Percentiles rank a stretch among this genome's conserved stretches.
Evolutionary conservation across 192 early-diverging fungal species (phyloP).

Genomic region (Coemansia reversa): DNA sequence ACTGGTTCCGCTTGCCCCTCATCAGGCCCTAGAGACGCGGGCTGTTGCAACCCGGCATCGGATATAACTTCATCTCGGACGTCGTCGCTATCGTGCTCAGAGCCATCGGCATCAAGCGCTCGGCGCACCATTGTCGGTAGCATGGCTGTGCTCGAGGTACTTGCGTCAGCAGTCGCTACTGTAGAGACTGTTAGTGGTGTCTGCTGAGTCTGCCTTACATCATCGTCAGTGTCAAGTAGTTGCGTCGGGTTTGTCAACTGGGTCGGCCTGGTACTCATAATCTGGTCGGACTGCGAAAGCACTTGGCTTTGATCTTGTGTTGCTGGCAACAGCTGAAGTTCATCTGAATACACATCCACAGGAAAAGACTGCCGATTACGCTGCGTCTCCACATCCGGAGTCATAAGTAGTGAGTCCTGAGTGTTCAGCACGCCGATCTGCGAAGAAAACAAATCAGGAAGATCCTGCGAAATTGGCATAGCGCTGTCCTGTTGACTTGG

Average conservation of each 20-base stretch:
- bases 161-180: conserved; percentile 8
- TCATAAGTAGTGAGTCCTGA: conserved; percentile 51
- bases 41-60: not conserved
- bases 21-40: not conserved
- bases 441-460: conserved; percentile 27
- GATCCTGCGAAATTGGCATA: conserved; percentile 24
- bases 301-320: conserved; percentile 15
- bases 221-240: conserved; percentile 2
- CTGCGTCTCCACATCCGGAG: conserved; percentile 19
- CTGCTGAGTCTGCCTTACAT: not conserved
- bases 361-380: not conserved
- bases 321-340: not conserved
- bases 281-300: not conserved
- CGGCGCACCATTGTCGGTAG: conserved; percentile 36
- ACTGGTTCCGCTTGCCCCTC: not conserved
- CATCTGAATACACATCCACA: not conserved
- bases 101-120: conserved; percentile 14
- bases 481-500: conserved; percentile 8
- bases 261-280: not conserved
- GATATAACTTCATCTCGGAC: not conserved
- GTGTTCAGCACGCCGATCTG: conserved; percentile 25
- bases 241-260: not conserved
- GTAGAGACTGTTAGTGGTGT: conserved; percentile 28
- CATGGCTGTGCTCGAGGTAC: not conserved
- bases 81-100: not conserved